These are phyloP conservation scores for Neofusicoccum sp. DNA, from an alignment of 2,329 filamentous ascomycete species.

Conservation along the genomic window DNA sequence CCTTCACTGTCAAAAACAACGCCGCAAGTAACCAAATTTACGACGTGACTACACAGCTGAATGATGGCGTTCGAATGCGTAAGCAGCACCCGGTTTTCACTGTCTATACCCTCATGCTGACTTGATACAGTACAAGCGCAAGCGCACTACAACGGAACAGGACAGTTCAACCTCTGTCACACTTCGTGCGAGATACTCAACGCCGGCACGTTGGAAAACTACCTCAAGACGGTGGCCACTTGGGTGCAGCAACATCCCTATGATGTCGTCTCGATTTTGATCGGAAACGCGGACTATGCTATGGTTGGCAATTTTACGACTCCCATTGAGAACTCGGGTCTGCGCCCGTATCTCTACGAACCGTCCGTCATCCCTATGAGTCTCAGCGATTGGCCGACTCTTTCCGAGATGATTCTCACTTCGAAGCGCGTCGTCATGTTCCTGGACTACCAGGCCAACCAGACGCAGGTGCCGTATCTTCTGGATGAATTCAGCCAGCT, in stretches of 20 bases:
- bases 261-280: conserved; percentile 82
- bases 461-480: conserved; percentile 75
- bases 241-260: conserved; percentile 79
- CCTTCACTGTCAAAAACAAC: conserved; percentile 35
- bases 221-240: conserved; percentile 64
- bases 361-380: conserved; percentile 70
- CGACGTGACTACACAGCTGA: conserved; percentile 37
- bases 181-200: conserved; percentile 79
- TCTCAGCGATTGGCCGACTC: conserved; percentile 77
- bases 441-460: conserved; percentile 60
- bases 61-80: conserved; percentile 41
- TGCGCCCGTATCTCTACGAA: conserved; percentile 70
- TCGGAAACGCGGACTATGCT: conserved; percentile 78
- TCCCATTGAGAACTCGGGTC: conserved; percentile 68
- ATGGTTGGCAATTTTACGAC: conserved; percentile 61
- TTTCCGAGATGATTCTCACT: conserved; percentile 56
- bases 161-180: conserved; percentile 72
- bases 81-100: background rate
- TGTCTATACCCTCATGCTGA: background rate
- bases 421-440: conserved; percentile 40
- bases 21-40: conserved; percentile 38
- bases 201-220: conserved; percentile 72
- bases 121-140: conserved; percentile 56
- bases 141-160: conserved; percentile 55
- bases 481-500: conserved; percentile 84